Evolutionary conservation across 176 grass and related monocot species (phyloP), one percentile per base, ranked within the genome.

Genomic region (Phragmites australis): DNA sequence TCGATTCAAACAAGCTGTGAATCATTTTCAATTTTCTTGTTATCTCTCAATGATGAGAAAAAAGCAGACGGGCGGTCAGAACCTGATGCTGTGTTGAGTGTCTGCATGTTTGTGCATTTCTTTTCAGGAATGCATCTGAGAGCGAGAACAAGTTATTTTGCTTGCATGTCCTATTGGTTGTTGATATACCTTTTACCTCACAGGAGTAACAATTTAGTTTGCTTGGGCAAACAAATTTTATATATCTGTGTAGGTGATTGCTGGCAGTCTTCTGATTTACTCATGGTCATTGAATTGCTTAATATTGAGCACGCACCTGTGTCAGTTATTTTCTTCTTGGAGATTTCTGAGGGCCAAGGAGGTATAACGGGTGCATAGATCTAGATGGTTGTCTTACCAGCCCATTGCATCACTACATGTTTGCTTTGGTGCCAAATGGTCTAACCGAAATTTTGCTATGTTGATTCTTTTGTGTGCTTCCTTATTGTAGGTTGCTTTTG

Each of bases 381-480:
- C 6, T 80, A 83, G 66, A 79, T 79, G 84, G 88, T 90, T 86
- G 83, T 86, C 88, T 90, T 90, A 90, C 84, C 84, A 87, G 88
- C 79, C 84, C 84, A 87, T 83, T 79, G 84, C 88, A 67, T 55
- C 41, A 78, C 22, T 59, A 16, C 21, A 62, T 69, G 25, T 17
- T 86, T 87, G 84, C 79, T 62, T 83, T 87, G 84, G 88, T 63
- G 84, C 84, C 88, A 90, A 90, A 90, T 90, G 80, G 46, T 90
- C 83, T 82, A 86, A 86, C 79, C 34, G 23, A 90, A 86, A 83
- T 78, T 62, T 44, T 5, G 14, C 30, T 67, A 0, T 60, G 7
- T 47, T n/a, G n/a, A n/a, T 9, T 54, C 11, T 16, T 6, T 54
- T 26, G 23, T 31, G 3, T 58, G 32, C 2, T 34, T 67, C 1